A percentile compares a stretch with the other conserved stretches of the same genome.
Conservation (phyloP, 179 eudicot species). For the Corrigiola litoralis region DNA sequence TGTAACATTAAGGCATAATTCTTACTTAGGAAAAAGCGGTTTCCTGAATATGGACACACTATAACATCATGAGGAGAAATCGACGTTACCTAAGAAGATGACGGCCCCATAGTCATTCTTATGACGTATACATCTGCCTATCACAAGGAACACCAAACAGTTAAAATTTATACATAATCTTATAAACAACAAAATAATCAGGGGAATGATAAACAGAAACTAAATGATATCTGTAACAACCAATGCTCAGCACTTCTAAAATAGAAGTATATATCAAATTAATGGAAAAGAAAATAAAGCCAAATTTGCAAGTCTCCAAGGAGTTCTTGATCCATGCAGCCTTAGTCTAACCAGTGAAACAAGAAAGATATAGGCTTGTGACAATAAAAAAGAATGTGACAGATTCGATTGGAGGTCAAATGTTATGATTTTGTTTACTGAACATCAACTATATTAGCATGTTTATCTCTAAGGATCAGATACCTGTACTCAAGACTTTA, state of each 20-base stretch:
- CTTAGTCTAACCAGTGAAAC: background rate
- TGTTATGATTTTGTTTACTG: background rate
- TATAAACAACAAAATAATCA: background rate
- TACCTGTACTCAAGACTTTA: background rate
- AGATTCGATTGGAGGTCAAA: no score
- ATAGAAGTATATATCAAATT: no score
- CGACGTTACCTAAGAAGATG: constrained; percentile 74
- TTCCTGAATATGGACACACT: background rate
- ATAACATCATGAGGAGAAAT: background rate
- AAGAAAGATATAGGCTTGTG: background rate
- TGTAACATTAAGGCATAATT: background rate
- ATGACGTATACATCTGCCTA: constrained; percentile 96
- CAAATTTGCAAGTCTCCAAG: no score
- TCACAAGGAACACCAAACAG: constrained; percentile 27
- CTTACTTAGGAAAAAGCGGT: background rate
- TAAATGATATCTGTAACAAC: no score
- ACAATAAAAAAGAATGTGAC: background rate
- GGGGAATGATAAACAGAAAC: background rate
- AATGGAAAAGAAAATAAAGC: no score
- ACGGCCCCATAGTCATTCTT: constrained; percentile 89
- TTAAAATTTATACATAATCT: constrained; percentile 7
- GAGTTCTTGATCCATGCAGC: no score
- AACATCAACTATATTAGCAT: background rate
- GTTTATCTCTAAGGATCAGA: background rate
- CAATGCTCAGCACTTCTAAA: no score